Percentiles rank a stretch among this genome's conserved stretches.
These are phyloP conservation scores for Trichothecium sympodiale DNA, from an alignment of 2,329 filamentous ascomycete species.

Conservation along the genomic window DNA sequence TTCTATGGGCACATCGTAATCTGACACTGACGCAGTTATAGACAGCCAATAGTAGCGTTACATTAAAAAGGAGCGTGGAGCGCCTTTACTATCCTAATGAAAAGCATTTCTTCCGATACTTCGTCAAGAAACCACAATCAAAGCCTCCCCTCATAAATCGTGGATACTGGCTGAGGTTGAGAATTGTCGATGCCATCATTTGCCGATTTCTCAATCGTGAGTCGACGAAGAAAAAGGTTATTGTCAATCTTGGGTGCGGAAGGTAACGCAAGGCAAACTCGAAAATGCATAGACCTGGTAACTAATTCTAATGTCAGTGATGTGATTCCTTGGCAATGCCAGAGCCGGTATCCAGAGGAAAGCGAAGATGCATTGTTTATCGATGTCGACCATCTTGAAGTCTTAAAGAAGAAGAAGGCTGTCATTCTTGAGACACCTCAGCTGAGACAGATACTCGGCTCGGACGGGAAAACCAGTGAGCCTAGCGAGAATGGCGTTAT, in stretches of 20 bases:
- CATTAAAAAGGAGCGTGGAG: conserved; percentile 89
- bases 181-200: conserved; percentile 66
- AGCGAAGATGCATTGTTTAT: conserved; percentile 57
- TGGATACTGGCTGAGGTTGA: conserved; percentile 78
- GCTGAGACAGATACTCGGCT: conserved; percentile 30
- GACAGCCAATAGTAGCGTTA: conserved; percentile 88
- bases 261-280: conserved; percentile 50
- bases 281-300: conserved; percentile 1
- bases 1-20: neutral
- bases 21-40: too few relatives aligned
- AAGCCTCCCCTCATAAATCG: conserved; percentile 84
- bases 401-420: conserved; percentile 63
- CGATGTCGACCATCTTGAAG: conserved; percentile 75
- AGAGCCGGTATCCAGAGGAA: conserved; percentile 50
- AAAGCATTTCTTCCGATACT: conserved; percentile 77
- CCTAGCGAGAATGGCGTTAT: conserved; percentile 35
- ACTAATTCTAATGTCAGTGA: conserved; percentile 43
- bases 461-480: conserved; percentile 20
- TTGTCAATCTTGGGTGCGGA: conserved; percentile 81
- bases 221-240: conserved; percentile 50
- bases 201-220: conserved; percentile 55
- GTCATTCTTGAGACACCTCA: conserved; percentile 54
- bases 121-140: conserved; percentile 73
- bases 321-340: conserved; percentile 74
- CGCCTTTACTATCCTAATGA: conserved; percentile 69